Conservation (phyloP, 352 stramenopile species). For the Phytophthora cajani region DNA sequence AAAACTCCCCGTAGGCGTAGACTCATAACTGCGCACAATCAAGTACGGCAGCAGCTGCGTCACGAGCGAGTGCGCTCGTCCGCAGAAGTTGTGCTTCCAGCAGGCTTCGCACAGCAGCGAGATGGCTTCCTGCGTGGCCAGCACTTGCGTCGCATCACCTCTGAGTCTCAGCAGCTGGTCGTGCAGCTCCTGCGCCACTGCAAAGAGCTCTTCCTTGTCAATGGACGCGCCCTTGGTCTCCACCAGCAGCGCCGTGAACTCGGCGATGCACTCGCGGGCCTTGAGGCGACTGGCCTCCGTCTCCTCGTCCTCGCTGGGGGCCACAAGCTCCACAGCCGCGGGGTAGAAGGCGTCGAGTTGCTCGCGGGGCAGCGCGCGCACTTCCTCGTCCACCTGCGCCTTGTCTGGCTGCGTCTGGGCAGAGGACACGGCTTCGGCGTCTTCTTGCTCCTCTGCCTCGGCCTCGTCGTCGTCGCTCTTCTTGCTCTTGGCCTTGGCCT, state of each 20-base stretch:
- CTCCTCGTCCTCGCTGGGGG: slow-evolving; percentile 33
- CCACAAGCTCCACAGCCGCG: slow-evolving; percentile 41
- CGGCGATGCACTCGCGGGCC: slow-evolving; percentile 48
- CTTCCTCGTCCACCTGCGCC: slow-evolving; percentile 54
- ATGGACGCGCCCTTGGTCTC: slow-evolving; percentile 60
- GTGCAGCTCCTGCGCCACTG: slow-evolving; percentile 68
- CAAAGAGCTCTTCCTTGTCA: slow-evolving; percentile 64
- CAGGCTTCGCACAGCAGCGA: slow-evolving; percentile 76
- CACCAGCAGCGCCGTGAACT: slow-evolving; percentile 67
- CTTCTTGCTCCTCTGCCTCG: slow-evolving; percentile 5
- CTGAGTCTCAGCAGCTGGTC: slow-evolving; percentile 64
- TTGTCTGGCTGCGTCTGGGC: background rate
- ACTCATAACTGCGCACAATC: slow-evolving; percentile 83
- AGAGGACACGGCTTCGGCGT: slow-evolving; percentile 5
- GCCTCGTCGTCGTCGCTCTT: slow-evolving; percentile 30
- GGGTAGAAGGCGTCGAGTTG: slow-evolving; percentile 65
- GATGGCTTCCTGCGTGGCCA: slow-evolving; percentile 72
- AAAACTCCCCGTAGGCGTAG: slow-evolving; percentile 53
- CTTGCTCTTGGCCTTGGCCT: slow-evolving; percentile 23
- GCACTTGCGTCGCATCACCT: slow-evolving; percentile 49
- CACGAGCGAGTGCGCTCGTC: slow-evolving; percentile 69
- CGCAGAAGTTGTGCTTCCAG: slow-evolving; percentile 73
- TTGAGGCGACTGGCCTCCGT: slow-evolving; percentile 42
- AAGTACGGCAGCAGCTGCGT: slow-evolving; percentile 87
- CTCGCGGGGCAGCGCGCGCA: slow-evolving; percentile 55